Evolutionary conservation across 1,284 basidiomycete genomes (phyloP).

Genomic region (Cryptococcus maquisensis): DNA sequence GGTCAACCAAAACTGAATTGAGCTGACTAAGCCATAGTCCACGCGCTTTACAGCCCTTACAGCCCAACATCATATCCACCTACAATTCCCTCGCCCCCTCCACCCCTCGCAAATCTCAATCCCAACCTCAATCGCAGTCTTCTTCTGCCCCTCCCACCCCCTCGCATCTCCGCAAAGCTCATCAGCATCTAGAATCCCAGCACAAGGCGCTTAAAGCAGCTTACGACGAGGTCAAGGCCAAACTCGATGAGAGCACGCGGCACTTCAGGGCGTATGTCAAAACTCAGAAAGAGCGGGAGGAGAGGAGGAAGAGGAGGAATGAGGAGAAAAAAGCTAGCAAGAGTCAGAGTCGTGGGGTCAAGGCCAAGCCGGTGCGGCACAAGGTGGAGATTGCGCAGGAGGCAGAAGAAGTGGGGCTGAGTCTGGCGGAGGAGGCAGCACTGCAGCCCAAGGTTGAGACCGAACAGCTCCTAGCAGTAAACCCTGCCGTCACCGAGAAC

Average conservation of each 20-base stretch:
- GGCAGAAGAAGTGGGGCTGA: too few relatives aligned
- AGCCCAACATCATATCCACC: slow-evolving; percentile 15
- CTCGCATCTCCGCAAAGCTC: slow-evolving; percentile 5
- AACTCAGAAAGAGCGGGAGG: slow-evolving; percentile 21
- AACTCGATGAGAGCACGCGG: slow-evolving; percentile 19
- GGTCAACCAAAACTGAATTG: background rate
- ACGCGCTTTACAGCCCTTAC: slow-evolving; percentile 15
- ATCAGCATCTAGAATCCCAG: slow-evolving; percentile 22
- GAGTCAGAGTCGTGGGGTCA: too few relatives aligned
- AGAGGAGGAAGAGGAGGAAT: slow-evolving; percentile 8
- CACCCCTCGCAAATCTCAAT: background rate
- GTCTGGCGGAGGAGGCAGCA: too few relatives aligned
- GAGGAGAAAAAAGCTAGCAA: background rate
- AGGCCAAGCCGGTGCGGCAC: too few relatives aligned
- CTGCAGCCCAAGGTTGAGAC: too few relatives aligned
- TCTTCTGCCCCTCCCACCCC: background rate
- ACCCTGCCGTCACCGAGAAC: too few relatives aligned
- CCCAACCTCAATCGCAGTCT: background rate
- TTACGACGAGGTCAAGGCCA: slow-evolving; percentile 19
- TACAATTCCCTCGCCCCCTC: slow-evolving; percentile 3
- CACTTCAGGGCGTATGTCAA: slow-evolving; percentile 20
- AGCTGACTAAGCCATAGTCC: slow-evolving; percentile 4
- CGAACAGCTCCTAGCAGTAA: too few relatives aligned
- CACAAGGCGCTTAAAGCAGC: slow-evolving; percentile 23
- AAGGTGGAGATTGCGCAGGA: too few relatives aligned